Conservation (phyloP, 1,139 yeast species). For the Suhomyces choctaworum region DNA sequence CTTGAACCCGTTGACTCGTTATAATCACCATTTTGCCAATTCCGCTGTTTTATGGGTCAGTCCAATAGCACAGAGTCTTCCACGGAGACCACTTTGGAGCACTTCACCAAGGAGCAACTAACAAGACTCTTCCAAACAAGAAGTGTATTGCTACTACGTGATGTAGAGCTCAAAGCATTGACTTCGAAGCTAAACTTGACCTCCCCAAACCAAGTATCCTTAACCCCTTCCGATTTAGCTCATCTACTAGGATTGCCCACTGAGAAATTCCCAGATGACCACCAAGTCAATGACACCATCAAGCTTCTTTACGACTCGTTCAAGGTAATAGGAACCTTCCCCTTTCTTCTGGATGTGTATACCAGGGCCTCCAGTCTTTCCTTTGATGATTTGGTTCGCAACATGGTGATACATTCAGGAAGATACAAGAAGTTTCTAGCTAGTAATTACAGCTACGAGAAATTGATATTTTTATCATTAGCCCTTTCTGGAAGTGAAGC, state of each 20-base stretch:
- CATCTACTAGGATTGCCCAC: conserved; percentile 22
- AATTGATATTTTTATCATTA: conserved; percentile 29
- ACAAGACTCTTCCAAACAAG: conserved; percentile 22
- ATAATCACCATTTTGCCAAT: too few relatives aligned
- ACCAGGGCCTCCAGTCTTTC: conserved; percentile 17
- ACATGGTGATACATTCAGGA: conserved; percentile 29
- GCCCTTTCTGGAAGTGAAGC: conserved; percentile 3
- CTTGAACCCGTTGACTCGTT: too few relatives aligned
- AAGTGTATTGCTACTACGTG: conserved; percentile 22
- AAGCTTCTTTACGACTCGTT: conserved; percentile 25
- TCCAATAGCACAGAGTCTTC: conserved; percentile 18
- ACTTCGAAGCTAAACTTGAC: conserved; percentile 25
- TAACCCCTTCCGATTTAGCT: conserved; percentile 25
- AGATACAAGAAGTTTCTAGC: conserved; percentile 23
- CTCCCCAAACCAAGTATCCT: conserved; percentile 19
- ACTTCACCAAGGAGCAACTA: conserved; percentile 23
- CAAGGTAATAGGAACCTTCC: conserved; percentile 32
- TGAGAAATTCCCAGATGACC: conserved; percentile 14
- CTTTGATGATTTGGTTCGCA: conserved; percentile 26
- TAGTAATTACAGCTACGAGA: conserved; percentile 25
- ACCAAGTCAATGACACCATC: conserved; percentile 5
- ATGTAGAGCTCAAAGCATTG: conserved; percentile 28
- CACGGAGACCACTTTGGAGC: conserved; percentile 12
- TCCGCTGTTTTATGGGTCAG: conserved; percentile 23
- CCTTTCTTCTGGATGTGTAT: conserved; percentile 26